A percentile compares a stretch with the other conserved stretches of the same genome.
Conservation (phyloP, 2,329 filamentous ascomycete species). For the Teratosphaeriaceae sp. region DNA sequence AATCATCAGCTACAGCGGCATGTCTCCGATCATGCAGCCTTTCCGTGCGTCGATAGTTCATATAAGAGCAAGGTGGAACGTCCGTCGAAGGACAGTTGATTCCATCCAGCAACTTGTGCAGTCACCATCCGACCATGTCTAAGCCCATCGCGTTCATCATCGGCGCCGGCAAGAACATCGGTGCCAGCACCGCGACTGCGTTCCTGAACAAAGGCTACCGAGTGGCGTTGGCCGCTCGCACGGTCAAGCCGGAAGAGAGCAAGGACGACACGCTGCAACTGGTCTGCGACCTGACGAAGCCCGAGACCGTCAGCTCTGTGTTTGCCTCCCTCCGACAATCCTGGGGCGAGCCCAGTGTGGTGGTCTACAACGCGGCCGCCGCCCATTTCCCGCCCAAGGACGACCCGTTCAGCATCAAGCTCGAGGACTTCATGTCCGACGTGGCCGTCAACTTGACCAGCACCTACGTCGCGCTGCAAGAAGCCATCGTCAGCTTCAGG, state of each 20-base stretch:
- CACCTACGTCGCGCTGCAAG: conserved; percentile 34
- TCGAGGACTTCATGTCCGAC: conserved; percentile 27
- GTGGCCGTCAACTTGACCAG: conserved; percentile 33
- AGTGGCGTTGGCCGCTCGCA: conserved; percentile 34
- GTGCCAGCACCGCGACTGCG: conserved; percentile 28
- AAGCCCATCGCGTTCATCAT: conserved; percentile 33
- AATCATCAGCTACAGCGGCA: no score
- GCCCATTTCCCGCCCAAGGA: conserved; percentile 18
- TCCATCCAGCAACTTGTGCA: not conserved
- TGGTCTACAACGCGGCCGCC: conserved; percentile 35
- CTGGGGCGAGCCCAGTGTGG: conserved; percentile 36
- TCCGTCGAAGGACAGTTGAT: no score
- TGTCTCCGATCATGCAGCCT: no score
- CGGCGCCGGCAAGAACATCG: conserved; percentile 38
- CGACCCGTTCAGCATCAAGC: conserved; percentile 25
- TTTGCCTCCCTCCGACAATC: conserved; percentile 34
- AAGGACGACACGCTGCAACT: conserved; percentile 27
- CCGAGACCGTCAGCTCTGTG: conserved; percentile 26
- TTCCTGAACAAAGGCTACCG: conserved; percentile 39
- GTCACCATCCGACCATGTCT: not conserved
- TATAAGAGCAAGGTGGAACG: no score
- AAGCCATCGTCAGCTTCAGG: conserved; percentile 26
- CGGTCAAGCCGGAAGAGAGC: conserved; percentile 24
- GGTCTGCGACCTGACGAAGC: conserved; percentile 31
- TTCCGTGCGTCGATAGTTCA: no score